Base-by-base conservation (phyloP, 257 asterid species). In the Eustoma russellianum region DNA sequence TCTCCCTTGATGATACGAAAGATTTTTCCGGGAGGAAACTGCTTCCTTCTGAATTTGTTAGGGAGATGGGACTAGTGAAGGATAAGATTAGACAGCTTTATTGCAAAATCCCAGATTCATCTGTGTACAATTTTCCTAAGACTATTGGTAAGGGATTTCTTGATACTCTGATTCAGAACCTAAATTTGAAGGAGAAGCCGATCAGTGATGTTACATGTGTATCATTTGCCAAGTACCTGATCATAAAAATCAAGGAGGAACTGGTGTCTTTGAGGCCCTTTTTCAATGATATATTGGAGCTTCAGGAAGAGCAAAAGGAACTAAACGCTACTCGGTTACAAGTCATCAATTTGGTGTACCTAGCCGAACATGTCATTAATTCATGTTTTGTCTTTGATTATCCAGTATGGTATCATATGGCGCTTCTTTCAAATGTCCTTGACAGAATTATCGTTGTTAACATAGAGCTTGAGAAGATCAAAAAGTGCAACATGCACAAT, bases 351-450 rank as follows among this genome's bases (percentile, higher is more conserved):
- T 10, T 3, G 11, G 46, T 41, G 13, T 34, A 52, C 3, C 45
- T 33, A 19, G 28, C 57, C 4, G 57, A 52, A 34, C 28, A 16
- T 5, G 46, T 33, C n/a, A 34, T 34, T 17, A 19, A 52, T 43
- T 52, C 17, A 13, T 33, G 35, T 8, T 52, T 13, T 2, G 43
- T 43, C 15, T 33, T 17, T 1, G 18, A 14, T 14, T 2, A 33
- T 52, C 46, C 46, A 5, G 33, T 12, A 1, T 52, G 57, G 57
- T 34, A 52, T 19, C 17, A 52, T 15, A 52, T 52, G 46, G 17
- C 40, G 14, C 16, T 18, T 41, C 45, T 52, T 34, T 15, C 11
- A 33, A 41, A 52, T 34, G 57, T 52, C 6, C 9, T 52, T 33
- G 44, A 33, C 34, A 52, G 40, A 43, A 34, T 52, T 18, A 52